A percentile compares a stretch with the other conserved stretches of the same genome.
Evolutionary conservation across 495 filamentous ascomycete species (phyloP).

Genomic region (Annulohypoxylon nitens): DNA sequence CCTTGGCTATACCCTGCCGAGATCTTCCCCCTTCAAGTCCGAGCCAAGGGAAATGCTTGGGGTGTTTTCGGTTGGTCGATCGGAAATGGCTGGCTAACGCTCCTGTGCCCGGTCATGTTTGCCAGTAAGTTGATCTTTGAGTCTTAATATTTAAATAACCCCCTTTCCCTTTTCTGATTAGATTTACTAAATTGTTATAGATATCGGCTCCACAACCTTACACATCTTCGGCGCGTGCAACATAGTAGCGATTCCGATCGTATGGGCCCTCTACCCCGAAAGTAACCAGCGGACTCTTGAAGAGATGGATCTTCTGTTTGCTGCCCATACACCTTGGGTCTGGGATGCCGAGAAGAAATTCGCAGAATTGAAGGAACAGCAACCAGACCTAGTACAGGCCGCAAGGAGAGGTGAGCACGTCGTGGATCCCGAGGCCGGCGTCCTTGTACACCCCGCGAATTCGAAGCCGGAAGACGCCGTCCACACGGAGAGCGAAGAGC

Average conservation of each 20-base stretch:
- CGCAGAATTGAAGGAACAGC: conserved; percentile 69
- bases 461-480: conserved; percentile 24
- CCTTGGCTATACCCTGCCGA: conserved; percentile 80
- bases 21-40: conserved; percentile 76
- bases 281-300: conserved; percentile 76
- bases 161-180: neutral
- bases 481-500: conserved; percentile 40
- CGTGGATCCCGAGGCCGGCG: conserved; percentile 62
- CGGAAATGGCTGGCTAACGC: conserved; percentile 75
- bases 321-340: conserved; percentile 68
- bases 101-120: conserved; percentile 76
- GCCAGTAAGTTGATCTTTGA: conserved; percentile 37
- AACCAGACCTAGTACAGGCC: conserved; percentile 46
- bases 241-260: conserved; percentile 72
- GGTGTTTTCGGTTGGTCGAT: conserved; percentile 81
- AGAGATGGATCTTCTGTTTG: conserved; percentile 77
- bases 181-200: conserved; percentile 36
- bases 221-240: conserved; percentile 76
- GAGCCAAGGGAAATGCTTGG: conserved; percentile 80
- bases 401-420: conserved; percentile 58
- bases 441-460: conserved; percentile 37
- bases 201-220: conserved; percentile 73
- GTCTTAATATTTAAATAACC: neutral
- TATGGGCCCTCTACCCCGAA: conserved; percentile 78
- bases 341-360: conserved; percentile 77